Base-by-base conservation (phyloP, 169 alveolate genomes). In the Plasmodium relictum region DNA sequence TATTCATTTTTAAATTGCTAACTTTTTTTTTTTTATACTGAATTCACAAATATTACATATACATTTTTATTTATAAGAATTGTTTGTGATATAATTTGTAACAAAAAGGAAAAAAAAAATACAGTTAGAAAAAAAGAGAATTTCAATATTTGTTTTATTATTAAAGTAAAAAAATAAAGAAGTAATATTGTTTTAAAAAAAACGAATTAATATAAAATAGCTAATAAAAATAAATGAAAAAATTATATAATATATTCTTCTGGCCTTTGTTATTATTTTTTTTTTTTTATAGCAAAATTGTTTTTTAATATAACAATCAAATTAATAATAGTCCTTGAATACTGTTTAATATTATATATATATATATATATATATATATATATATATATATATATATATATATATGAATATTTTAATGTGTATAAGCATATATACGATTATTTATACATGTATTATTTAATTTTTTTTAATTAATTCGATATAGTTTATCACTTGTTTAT, bases 361-460 rank as follows among this genome's bases (percentile, higher is more conserved):
- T 9, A 1, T 45, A 26, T 2, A 62, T 62, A 45, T 62, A 22
- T 45, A 62, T 62, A 26, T 62, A 62, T 62, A 45, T 9, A 5
- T 12, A 63, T 63, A 52, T 52, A 20, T 52, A n/a, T 20, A 52
- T 52, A 52, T 52, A n/a, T 52, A 3, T 52, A 52, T 52, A 52
- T 52, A 52, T 52, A 52, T 4, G 20, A 3, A 52, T 52, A 52
- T 10, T n/a, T 52, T 16, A 52, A 20, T 52, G n/a, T 48, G 20
- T 52, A 20, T 52, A 52, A 8, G 3, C 18, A 52, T 52, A 52
- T 52, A 52, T 3, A 52, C 10, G 61, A 52, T 16, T 52, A 52
- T 52, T 52, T n/a, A 52, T 52, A n/a, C 20, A 52, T 52, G 61
- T 52, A 52, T 52, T n/a, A 52, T n/a, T 52, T 52, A 52, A 52